Evolutionary conservation across 2,329 filamentous ascomycete species (phyloP), one percentile per base, ranked within the genome.

Genomic region (Paraphaeosphaeria minitans): DNA sequence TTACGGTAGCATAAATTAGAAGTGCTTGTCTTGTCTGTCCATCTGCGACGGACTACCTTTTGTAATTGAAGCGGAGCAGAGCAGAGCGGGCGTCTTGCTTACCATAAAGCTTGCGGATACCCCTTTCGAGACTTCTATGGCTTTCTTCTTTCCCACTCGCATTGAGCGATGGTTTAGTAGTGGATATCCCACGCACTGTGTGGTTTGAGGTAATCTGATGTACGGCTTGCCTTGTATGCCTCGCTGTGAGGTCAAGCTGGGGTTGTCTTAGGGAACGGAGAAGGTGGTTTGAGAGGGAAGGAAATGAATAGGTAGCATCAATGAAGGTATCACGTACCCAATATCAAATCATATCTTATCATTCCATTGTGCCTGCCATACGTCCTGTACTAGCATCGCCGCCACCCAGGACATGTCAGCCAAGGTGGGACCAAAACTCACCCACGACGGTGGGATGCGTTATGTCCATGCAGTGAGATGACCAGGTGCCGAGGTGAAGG

Each of bases 1-100:
- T 45, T 45, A 56, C 39, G 54, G 53, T 21, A 45, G 48, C 55
- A 57, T 53, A 19, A 52, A 53, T 48, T 6, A 31, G 29, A 31
- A 31, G 8, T 31, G 8, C 9, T 31, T 31, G 29, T 31, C 29
- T 31, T 12, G 29, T 14, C 35, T 39, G 13, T 39, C 13, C 16
- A 39, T 13, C 13, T 6, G 35, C 35, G 35, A 39, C 13, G 8
- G 8, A 31, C 29, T 16, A 16, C 8, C 35, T 16, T 39, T 39
- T 39, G 35, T 43, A 43, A 43, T 43, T 7, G 19, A 22, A 43
- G 35, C 41, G 41, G 21, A 31, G 29, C 19, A 3, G 22, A 39
- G 29, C 19, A 3, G 21, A 39, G 37, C 41, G 41, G n/a, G 41
- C 41, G 41, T 43, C 41, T 43, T 43, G 41, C 41, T 43, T 43